phyloP scores from a whole-genome alignment of 1,284 basidiomycete species.

The Cutaneotrichosporon daszewskae region DNA sequence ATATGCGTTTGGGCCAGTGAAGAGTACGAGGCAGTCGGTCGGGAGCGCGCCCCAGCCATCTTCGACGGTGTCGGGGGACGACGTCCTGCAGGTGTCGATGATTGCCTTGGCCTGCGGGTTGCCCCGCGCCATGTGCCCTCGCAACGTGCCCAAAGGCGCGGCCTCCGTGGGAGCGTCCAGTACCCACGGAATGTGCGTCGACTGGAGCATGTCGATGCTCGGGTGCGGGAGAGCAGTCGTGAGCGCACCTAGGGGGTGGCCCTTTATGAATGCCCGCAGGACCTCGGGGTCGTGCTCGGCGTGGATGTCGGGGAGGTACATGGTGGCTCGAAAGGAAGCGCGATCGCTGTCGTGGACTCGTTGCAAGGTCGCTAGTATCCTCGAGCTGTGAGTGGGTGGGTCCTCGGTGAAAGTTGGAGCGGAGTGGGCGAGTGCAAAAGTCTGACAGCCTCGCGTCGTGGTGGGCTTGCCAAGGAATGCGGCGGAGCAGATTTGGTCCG shows the following conservation, averaged over 20 bases:
- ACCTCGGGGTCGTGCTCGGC: conserved; percentile 44
- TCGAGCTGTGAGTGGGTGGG: too few relatives aligned
- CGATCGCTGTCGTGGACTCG: too few relatives aligned
- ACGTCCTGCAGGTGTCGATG: conserved; percentile 13
- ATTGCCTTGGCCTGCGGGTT: conserved; percentile 44
- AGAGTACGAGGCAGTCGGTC: conserved; percentile 40
- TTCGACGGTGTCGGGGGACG: too few relatives aligned
- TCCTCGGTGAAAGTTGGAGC: too few relatives aligned
- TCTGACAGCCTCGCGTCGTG: too few relatives aligned
- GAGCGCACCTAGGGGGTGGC: conserved; percentile 48
- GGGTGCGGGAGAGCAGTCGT: conserved; percentile 45
- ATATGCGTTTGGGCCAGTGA: conserved; percentile 40
- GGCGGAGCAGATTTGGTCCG: too few relatives aligned
- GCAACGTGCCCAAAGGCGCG: conserved; percentile 24
- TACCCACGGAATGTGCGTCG: conserved; percentile 49
- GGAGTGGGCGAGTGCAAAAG: too few relatives aligned
- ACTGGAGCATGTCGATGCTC: conserved; percentile 40
- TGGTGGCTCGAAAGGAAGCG: conserved; percentile 24
- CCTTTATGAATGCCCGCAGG: conserved; percentile 43
- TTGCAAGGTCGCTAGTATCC: too few relatives aligned
- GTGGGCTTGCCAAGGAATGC: too few relatives aligned
- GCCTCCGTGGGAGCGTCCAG: conserved; percentile 32
- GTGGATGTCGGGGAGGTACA: conserved; percentile 50
- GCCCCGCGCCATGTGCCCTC: conserved; percentile 41
- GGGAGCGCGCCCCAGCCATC: conserved; percentile 7